Evolutionary conservation across 2,329 filamentous ascomycete species (phyloP).

Genomic region (Epichloe glyceriae): DNA sequence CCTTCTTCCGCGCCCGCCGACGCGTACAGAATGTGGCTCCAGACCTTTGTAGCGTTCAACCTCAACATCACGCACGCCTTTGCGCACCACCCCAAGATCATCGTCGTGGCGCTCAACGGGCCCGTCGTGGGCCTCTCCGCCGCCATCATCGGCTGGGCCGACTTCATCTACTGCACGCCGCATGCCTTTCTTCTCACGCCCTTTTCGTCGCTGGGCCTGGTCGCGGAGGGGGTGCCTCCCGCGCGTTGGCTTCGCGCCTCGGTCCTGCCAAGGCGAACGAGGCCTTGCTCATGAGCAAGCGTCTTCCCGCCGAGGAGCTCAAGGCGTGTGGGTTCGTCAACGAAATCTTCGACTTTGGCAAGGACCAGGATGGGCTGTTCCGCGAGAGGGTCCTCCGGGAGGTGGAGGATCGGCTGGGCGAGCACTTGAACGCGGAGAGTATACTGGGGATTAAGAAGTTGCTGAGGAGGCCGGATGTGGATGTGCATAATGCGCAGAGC

Average conservation of each 20-base stretch:
- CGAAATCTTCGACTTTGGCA: conserved; percentile 52
- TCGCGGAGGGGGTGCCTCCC: conserved; percentile 72
- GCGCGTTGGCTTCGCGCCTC: conserved; percentile 66
- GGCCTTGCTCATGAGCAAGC: conserved; percentile 80
- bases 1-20: conserved; percentile 27
- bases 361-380: conserved; percentile 57
- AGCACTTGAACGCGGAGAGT: conserved; percentile 68
- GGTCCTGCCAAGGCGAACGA: conserved; percentile 79
- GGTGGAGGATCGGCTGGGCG: conserved; percentile 67
- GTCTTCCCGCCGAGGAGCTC: conserved; percentile 61
- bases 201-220: conserved; percentile 79
- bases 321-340: conserved; percentile 73
- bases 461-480: conserved; percentile 60
- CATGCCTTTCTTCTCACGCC: conserved; percentile 79
- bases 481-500: conserved; percentile 62
- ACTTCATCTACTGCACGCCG: conserved; percentile 83
- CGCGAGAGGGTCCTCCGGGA: conserved; percentile 58
- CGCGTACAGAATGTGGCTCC: conserved; percentile 44
- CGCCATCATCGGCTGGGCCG: conserved; percentile 67
- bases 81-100: conserved; percentile 87
- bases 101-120: conserved; percentile 82
- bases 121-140: conserved; percentile 82
- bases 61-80: conserved; percentile 82
- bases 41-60: conserved; percentile 70
- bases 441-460: conserved; percentile 75